These are phyloP conservation scores for Talaromyces nanjingensis DNA, from an alignment of 495 filamentous ascomycete genomes.

Conservation along the genomic window DNA sequence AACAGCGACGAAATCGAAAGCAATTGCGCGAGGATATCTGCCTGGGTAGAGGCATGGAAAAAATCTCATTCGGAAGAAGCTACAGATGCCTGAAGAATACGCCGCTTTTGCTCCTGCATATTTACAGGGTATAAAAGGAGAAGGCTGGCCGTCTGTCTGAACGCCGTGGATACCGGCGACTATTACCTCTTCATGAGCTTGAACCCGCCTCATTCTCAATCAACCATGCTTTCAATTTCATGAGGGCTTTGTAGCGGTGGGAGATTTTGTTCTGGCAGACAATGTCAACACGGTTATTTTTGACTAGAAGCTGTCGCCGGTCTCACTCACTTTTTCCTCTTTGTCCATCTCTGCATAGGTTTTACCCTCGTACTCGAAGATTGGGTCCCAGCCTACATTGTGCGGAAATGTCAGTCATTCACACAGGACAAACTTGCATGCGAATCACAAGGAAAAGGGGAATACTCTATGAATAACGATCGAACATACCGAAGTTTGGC, in stretches of 20 bases:
- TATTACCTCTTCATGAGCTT: not conserved
- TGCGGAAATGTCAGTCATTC: not conserved
- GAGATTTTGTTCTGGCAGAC: slow-evolving; percentile 70
- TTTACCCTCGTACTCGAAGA: slow-evolving; percentile 89
- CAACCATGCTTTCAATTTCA: slow-evolving; percentile 81
- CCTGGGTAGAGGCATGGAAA: slow-evolving; percentile 80
- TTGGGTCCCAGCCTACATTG: slow-evolving; percentile 81
- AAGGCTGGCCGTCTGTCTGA: not conserved
- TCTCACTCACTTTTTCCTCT: slow-evolving; percentile 53
- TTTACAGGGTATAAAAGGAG: not conserved
- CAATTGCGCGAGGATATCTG: slow-evolving; percentile 77
- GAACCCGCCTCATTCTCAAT: slow-evolving; percentile 26
- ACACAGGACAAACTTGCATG: not conserved
- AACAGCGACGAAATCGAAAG: slow-evolving; percentile 72
- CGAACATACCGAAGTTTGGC: slow-evolving; percentile 69
- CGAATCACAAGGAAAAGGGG: not conserved
- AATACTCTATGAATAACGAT: not conserved
- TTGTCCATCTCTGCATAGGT: slow-evolving; percentile 99
- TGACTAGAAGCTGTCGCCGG: not conserved
- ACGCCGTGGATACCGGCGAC: not conserved
- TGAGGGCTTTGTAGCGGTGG: slow-evolving; percentile 78
- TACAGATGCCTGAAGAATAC: not conserved
- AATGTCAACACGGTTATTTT: slow-evolving; percentile 9
- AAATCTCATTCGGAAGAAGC: slow-evolving; percentile 35
- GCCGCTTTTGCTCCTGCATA: not conserved